Evolutionary conservation across 164 flowering plant species (phyloP).

Genomic region (Macadamia tetraphylla): DNA sequence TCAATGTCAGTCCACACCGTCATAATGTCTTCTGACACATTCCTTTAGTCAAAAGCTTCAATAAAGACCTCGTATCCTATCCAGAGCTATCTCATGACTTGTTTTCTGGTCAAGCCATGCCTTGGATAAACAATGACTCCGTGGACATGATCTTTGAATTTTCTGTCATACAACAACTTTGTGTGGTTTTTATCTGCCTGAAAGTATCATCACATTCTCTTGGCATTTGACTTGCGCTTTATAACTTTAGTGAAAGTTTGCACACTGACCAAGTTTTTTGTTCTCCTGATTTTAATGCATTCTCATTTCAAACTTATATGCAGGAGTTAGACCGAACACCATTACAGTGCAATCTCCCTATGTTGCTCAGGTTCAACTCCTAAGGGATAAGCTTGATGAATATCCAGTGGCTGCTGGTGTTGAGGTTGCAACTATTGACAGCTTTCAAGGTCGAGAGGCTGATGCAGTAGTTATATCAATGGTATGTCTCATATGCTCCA

Average conservation of each 20-base stretch:
- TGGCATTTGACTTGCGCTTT: neutral
- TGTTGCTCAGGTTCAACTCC: constrained; percentile 92
- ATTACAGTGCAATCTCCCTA: constrained; percentile 94
- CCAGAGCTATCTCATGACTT: too few relatives aligned
- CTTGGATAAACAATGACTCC: too few relatives aligned
- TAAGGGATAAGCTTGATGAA: constrained; percentile 80
- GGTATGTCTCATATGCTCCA: constrained; percentile 34
- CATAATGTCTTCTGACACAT: too few relatives aligned
- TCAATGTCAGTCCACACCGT: too few relatives aligned
- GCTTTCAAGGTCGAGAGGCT: constrained; percentile 94
- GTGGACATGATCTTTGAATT: neutral
- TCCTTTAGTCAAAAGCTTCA: too few relatives aligned
- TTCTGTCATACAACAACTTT: neutral
- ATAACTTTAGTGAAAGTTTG: neutral
- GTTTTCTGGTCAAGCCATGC: too few relatives aligned
- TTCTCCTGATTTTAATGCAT: neutral
- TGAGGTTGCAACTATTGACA: constrained; percentile 91
- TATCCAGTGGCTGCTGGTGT: constrained; percentile 59
- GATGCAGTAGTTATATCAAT: constrained; percentile 95
- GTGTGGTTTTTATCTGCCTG: neutral
- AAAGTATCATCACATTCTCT: neutral
- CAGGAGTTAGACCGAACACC: constrained; percentile 70
- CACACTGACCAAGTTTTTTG: neutral
- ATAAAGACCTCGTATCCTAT: too few relatives aligned
- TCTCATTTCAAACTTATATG: constrained; percentile 10